These are phyloP conservation scores for Salix exigua DNA, from an alignment of 345 rosid genomes.

Conservation along the genomic window DNA sequence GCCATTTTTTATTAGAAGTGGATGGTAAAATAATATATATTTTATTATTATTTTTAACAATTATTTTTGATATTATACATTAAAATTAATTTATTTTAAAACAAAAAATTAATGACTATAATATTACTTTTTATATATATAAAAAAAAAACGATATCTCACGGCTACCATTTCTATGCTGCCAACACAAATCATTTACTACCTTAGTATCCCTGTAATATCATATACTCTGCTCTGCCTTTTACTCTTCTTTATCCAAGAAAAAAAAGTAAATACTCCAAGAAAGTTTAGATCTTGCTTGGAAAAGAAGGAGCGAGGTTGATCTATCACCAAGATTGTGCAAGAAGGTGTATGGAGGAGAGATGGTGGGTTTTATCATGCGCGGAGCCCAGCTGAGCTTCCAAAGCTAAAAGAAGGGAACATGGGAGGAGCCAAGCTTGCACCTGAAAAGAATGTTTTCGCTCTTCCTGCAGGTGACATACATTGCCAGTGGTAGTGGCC, in stretches of 20 bases:
- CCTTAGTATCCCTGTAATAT: not conserved
- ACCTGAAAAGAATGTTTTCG: constrained; percentile 74
- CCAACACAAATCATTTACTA: not conserved
- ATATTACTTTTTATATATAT: too few relatives aligned
- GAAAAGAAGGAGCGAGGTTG: constrained; percentile 64
- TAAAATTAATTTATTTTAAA: too few relatives aligned
- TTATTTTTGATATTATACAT: too few relatives aligned
- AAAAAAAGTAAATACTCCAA: not conserved
- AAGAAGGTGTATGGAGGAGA: constrained; percentile 61
- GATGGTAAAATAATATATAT: too few relatives aligned
- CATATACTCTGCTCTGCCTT: not conserved
- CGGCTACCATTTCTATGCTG: not conserved
- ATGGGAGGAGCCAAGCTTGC: constrained; percentile 90
- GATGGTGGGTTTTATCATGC: constrained; percentile 74
- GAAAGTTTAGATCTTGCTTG: not conserved
- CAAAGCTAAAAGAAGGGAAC: constrained; percentile 67
- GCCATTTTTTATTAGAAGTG: too few relatives aligned
- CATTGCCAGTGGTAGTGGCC: constrained; percentile 70
- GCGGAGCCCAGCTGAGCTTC: constrained; percentile 78
- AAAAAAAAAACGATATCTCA: too few relatives aligned
- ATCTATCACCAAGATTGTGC: constrained; percentile 62
- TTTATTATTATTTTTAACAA: too few relatives aligned
- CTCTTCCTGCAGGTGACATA: constrained; percentile 89
- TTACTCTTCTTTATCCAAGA: not conserved
- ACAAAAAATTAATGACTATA: too few relatives aligned